Percentiles rank a stretch among this genome's conserved stretches.
Conservation (phyloP, 805 yeast species). For the Myxozyma mucilagina region DNA sequence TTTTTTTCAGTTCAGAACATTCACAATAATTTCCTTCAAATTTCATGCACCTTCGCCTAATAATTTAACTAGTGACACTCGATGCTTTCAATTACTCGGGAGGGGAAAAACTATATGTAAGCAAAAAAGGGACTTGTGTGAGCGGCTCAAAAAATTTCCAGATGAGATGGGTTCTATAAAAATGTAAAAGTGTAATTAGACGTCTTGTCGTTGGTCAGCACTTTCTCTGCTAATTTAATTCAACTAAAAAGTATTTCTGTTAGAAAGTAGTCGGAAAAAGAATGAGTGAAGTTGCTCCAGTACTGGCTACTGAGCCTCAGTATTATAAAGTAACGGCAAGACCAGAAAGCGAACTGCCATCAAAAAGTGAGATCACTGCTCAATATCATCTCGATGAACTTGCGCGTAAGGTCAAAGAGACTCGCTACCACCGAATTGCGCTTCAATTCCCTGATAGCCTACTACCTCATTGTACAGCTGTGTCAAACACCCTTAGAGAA, state of each 20-base stretch:
- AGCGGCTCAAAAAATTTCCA: neutral
- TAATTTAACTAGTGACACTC: neutral
- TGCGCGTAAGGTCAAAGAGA: constrained; percentile 30
- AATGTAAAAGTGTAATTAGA: neutral
- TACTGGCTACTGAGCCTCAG: constrained; percentile 71
- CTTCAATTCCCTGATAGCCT: constrained; percentile 87
- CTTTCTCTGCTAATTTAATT: neutral
- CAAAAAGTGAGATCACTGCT: constrained; percentile 46
- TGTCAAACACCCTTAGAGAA: constrained; percentile 49
- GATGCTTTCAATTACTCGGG: neutral
- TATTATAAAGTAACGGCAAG: constrained; percentile 49
- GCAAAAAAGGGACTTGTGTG: neutral
- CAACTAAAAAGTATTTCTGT: neutral
- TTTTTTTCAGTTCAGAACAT: neutral
- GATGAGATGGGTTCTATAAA: neutral
- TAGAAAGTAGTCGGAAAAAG: neutral
- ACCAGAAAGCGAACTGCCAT: constrained; percentile 10
- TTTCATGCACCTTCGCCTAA: neutral
- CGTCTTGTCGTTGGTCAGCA: neutral
- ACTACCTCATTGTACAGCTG: constrained; percentile 73
- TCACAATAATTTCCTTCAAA: neutral
- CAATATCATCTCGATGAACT: constrained; percentile 43
- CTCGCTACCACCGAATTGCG: constrained; percentile 52
- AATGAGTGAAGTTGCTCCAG: constrained; percentile 53
- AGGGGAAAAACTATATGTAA: neutral